Evolutionary conservation across 2,329 filamentous ascomycete species (phyloP).

Genomic region (Beauveria asiatica): DNA sequence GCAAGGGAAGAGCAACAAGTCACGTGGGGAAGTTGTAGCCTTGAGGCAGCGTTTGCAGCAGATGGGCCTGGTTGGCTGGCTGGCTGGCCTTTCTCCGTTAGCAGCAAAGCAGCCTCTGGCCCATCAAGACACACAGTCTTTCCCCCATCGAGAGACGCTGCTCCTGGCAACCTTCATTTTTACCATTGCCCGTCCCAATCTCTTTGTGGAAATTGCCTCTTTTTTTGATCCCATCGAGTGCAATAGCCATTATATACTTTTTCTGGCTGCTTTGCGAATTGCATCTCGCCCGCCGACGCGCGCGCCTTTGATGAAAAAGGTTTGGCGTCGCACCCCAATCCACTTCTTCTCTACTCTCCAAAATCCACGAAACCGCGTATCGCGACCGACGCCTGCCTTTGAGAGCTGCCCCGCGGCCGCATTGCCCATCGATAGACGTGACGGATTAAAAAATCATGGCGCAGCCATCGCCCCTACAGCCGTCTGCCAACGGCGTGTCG

Average conservation of each 20-base stretch:
- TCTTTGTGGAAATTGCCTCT: constrained; percentile 17
- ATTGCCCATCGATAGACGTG: constrained; percentile 15
- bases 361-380: constrained; percentile 27
- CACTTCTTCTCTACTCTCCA: constrained; percentile 15
- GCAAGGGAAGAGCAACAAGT: constrained; percentile 13
- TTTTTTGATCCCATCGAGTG: constrained; percentile 17
- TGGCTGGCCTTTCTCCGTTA: constrained; percentile 18
- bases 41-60: constrained; percentile 11
- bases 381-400: constrained; percentile 20
- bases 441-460: constrained; percentile 26
- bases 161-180: constrained; percentile 7
- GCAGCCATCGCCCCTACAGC: constrained; percentile 27
- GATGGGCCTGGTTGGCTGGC: constrained; percentile 15
- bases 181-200: constrained; percentile 7
- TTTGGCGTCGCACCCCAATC: constrained; percentile 32
- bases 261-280: constrained; percentile 4
- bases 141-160: constrained; percentile 19
- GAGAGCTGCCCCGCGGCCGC: background rate
- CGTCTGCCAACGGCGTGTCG: constrained; percentile 31
- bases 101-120: constrained; percentile 15
- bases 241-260: constrained; percentile 11
- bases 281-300: constrained; percentile 11
- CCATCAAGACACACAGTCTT: constrained; percentile 31
- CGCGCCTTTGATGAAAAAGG: constrained; percentile 27
- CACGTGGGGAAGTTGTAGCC: constrained; percentile 26